Evolutionary conservation across 768 basidiomycete species (phyloP).

Genomic region (Brasilioporus rufonigricans): DNA sequence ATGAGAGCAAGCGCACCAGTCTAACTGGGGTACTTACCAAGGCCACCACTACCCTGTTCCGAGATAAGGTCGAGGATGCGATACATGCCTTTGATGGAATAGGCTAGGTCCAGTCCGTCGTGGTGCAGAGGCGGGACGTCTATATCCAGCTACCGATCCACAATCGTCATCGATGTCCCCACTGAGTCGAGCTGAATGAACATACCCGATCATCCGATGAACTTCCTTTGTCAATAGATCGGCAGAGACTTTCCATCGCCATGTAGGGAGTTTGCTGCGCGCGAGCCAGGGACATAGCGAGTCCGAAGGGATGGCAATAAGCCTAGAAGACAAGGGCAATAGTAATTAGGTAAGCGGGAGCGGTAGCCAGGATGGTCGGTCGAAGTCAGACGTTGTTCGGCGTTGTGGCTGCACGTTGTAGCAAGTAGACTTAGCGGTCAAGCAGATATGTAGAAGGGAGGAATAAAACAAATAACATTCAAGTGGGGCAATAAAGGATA

Average conservation of each 20-base stretch:
- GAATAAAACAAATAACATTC: too few species aligned
- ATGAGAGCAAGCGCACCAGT: not conserved
- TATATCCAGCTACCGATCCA: slow-evolving; percentile 17
- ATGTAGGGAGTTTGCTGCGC: too few species aligned
- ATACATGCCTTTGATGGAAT: slow-evolving; percentile 46
- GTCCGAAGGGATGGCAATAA: too few species aligned
- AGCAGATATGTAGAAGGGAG: too few species aligned
- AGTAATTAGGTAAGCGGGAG: too few species aligned
- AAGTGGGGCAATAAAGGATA: too few species aligned
- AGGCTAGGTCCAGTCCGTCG: slow-evolving; percentile 21
- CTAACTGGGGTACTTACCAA: slow-evolving; percentile 36
- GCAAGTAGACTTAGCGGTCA: too few species aligned
- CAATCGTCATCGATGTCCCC: not conserved
- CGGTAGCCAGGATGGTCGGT: too few species aligned
- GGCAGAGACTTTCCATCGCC: slow-evolving; percentile 21
- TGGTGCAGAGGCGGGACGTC: slow-evolving; percentile 1
- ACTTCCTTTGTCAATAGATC: slow-evolving; percentile 10
- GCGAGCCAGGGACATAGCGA: too few species aligned
- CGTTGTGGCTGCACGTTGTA: too few species aligned
- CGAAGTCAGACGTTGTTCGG: too few species aligned
- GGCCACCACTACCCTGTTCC: slow-evolving; percentile 49
- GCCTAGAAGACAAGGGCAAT: too few species aligned
- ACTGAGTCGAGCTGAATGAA: not conserved
- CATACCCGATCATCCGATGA: slow-evolving; percentile 7
- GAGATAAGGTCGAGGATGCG: slow-evolving; percentile 52